These are phyloP conservation scores for Diaporthe longicolla DNA, from an alignment of 2,329 filamentous ascomycete genomes.

Conservation along the genomic window DNA sequence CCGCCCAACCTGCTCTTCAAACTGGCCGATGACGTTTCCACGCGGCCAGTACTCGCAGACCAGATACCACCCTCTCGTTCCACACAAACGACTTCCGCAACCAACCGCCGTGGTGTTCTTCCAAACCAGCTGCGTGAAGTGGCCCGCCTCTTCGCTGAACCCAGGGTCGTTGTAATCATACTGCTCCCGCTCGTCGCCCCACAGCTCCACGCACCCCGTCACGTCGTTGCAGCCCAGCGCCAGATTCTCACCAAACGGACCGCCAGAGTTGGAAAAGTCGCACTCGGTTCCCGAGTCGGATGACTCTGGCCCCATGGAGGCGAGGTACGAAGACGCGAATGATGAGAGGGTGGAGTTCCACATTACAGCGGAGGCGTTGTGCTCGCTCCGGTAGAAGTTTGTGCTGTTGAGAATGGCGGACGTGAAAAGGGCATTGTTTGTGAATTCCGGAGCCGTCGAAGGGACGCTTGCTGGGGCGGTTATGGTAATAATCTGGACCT, in stretches of 20 bases:
- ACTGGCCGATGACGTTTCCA: slow-evolving; percentile 73
- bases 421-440: slow-evolving; percentile 56
- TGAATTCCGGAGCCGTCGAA: slow-evolving; percentile 56
- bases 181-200: slow-evolving; percentile 71
- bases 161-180: slow-evolving; percentile 72
- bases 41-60: slow-evolving; percentile 79
- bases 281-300: slow-evolving; percentile 51
- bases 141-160: slow-evolving; percentile 73
- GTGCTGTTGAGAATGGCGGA: slow-evolving; percentile 74
- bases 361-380: slow-evolving; percentile 69
- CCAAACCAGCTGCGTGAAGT: slow-evolving; percentile 84
- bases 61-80: slow-evolving; percentile 70
- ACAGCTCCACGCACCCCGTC: slow-evolving; percentile 72
- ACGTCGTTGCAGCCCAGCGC: slow-evolving; percentile 76
- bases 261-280: slow-evolving; percentile 69
- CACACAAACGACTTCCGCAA: slow-evolving; percentile 63
- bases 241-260: slow-evolving; percentile 81
- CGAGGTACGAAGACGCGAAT: slow-evolving; percentile 67
- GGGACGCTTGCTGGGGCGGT: slow-evolving; percentile 53
- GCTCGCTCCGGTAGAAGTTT: slow-evolving; percentile 74
- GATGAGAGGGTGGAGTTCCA: slow-evolving; percentile 77
- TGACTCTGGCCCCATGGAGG: slow-evolving; percentile 43
- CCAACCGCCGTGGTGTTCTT: slow-evolving; percentile 72
- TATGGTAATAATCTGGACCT: slow-evolving; percentile 41
- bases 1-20: slow-evolving; percentile 60